Conservation (phyloP, 1,284 basidiomycete species). For the Blastosporella zonata region DNA sequence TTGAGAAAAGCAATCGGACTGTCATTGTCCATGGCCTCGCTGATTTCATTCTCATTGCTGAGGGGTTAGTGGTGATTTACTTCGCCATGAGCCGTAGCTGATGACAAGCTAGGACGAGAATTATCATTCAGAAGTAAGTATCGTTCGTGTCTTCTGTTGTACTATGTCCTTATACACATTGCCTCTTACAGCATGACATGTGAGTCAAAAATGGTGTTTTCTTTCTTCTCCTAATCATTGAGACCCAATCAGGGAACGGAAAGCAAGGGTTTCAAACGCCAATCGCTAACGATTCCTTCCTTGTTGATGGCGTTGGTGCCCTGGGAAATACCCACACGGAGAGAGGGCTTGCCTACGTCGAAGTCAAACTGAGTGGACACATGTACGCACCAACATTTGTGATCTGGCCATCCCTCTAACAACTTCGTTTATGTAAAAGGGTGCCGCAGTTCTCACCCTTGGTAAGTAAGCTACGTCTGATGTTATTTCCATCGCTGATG, state of each 20-base stretch:
- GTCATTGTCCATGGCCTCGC: slow-evolving; percentile 73
- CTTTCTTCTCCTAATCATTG: not conserved
- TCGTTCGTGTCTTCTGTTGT: not conserved
- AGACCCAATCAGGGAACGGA: slow-evolving; percentile 47
- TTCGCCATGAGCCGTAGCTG: not conserved
- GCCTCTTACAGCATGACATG: slow-evolving; percentile 60
- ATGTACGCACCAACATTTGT: slow-evolving; percentile 48
- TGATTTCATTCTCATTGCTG: slow-evolving; percentile 69
- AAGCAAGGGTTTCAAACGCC: slow-evolving; percentile 71
- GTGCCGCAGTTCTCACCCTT: slow-evolving; percentile 65
- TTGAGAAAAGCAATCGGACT: slow-evolving; percentile 68
- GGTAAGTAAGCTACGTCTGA: slow-evolving; percentile 36
- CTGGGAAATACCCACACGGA: slow-evolving; percentile 63
- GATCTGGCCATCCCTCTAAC: not conserved
- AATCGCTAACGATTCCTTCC: slow-evolving; percentile 60
- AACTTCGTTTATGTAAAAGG: slow-evolving; percentile 31
- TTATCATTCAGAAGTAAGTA: slow-evolving; percentile 66
- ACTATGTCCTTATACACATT: not conserved
- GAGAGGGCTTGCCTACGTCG: slow-evolving; percentile 63
- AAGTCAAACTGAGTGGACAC: slow-evolving; percentile 66
- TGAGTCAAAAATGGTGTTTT: slow-evolving; percentile 26
- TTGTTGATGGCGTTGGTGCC: slow-evolving; percentile 66
- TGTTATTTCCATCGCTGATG: not conserved
- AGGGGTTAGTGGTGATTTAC: slow-evolving; percentile 48
- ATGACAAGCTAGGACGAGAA: slow-evolving; percentile 43